These are phyloP conservation scores for Fraxinus excelsior DNA, from an alignment of 257 asterid genomes.

Conservation along the genomic window DNA sequence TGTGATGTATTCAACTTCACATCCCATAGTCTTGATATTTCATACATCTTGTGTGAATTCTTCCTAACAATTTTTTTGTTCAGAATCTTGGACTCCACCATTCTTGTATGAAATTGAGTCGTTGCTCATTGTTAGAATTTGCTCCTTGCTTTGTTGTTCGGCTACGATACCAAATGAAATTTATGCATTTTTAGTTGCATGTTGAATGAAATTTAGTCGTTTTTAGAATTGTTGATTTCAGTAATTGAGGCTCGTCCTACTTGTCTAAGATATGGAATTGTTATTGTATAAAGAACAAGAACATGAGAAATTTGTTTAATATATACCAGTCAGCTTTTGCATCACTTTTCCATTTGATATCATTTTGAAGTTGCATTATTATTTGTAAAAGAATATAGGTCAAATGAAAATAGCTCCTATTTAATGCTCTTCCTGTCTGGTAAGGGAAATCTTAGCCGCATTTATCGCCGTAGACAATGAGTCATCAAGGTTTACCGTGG, in stretches of 20 bases:
- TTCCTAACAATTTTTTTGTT: neutral
- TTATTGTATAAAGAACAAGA: neutral
- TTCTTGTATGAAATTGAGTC: neutral
- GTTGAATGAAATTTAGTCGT: constrained; percentile 1
- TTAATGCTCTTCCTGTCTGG: constrained; percentile 6
- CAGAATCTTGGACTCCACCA: neutral
- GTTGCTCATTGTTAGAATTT: neutral
- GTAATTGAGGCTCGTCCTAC: constrained; percentile 1
- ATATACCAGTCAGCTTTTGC: neutral
- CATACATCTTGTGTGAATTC: neutral
- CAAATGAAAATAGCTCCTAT: neutral
- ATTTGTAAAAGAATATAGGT: neutral
- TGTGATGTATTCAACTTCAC: neutral
- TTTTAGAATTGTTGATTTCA: neutral
- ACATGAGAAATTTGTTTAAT: neutral
- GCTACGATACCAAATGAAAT: neutral
- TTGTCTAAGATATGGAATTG: neutral
- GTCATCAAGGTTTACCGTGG: neutral
- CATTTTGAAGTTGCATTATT: neutral
- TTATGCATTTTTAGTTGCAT: constrained; percentile 4
- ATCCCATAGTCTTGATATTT: too few relatives aligned
- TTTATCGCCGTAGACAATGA: neutral
- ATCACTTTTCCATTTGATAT: neutral
- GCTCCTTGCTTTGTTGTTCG: neutral
- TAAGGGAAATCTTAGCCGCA: constrained; percentile 5